A percentile compares a stretch with the other conserved stretches of the same genome.
These are phyloP conservation scores for Phytophthora chlamydospora DNA, from an alignment of 352 stramenopile species.

Conservation along the genomic window DNA sequence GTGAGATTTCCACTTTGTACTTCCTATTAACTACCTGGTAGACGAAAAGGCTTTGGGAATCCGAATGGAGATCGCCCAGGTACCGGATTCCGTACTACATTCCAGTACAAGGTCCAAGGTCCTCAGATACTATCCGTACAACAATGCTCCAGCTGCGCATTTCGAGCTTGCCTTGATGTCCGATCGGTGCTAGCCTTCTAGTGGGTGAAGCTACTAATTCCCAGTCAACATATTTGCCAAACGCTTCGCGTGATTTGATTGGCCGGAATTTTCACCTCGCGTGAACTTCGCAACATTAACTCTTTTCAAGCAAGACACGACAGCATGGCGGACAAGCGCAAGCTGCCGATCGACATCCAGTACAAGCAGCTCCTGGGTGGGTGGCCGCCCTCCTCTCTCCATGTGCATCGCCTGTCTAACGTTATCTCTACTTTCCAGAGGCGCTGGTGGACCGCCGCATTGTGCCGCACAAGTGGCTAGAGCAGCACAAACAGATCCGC, in stretches of 20 bases:
- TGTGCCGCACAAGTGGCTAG: conserved; percentile 73
- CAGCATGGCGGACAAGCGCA: conserved; percentile 62
- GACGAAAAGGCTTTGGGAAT: too few species aligned
- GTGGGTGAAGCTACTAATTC: too few species aligned
- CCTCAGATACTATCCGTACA: too few species aligned
- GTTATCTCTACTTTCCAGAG: conserved; percentile 38
- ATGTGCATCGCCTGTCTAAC: background rate
- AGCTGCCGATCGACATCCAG: conserved; percentile 80
- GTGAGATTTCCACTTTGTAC: too few species aligned
- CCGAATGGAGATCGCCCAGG: too few species aligned
- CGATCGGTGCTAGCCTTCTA: too few species aligned
- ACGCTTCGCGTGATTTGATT: conserved; percentile 12
- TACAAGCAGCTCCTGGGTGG: conserved; percentile 82
- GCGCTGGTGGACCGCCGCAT: conserved; percentile 74
- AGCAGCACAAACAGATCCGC: conserved; percentile 69
- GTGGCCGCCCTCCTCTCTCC: background rate
- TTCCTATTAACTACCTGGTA: too few species aligned
- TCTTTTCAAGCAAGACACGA: background rate
- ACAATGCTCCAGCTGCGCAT: too few species aligned
- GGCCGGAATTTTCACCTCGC: conserved; percentile 11
- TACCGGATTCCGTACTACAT: too few species aligned
- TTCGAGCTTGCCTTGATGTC: too few species aligned
- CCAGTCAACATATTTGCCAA: background rate
- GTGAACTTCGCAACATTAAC: background rate
- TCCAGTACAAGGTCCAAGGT: too few species aligned